phyloP scores from a whole-genome alignment of 2,329 filamentous ascomycete species.

The Juglanconis sp. region DNA sequence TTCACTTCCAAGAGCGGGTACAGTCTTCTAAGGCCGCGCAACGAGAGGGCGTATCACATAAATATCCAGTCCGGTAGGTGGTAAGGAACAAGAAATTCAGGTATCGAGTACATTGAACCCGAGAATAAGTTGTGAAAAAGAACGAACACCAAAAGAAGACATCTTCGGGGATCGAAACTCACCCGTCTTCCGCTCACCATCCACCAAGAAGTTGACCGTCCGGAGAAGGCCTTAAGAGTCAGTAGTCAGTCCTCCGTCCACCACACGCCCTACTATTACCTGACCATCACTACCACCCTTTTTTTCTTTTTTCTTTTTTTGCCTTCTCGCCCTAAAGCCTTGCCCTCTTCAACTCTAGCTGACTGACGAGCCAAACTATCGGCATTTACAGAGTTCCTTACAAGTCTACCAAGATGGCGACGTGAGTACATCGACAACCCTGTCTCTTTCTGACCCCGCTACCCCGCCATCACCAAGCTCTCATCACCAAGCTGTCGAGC shows the following conservation, averaged over 20 bases:
- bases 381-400: not conserved
- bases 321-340: not conserved
- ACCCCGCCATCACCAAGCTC: slow-evolving; percentile 22
- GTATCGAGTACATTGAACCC: not conserved
- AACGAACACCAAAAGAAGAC: not conserved
- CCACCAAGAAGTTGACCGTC: not conserved
- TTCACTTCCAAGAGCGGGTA: slow-evolving; percentile 12
- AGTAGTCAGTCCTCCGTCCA: not conserved
- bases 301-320: not conserved
- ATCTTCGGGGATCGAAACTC: slow-evolving; percentile 10
- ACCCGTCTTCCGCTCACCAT: slow-evolving; percentile 1
- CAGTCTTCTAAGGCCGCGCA: slow-evolving; percentile 12
- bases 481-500: slow-evolving; percentile 8
- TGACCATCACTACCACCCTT: not conserved
- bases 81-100: slow-evolving; percentile 2
- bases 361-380: not conserved
- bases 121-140: not conserved
- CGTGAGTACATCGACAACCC: slow-evolving; percentile 18
- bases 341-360: not conserved
- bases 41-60: slow-evolving; percentile 4
- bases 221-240: not conserved
- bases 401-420: slow-evolving; percentile 20
- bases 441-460: slow-evolving; percentile 20
- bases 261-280: not conserved
- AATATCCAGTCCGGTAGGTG: not conserved